Evolutionary conservation across 306 rosid species (phyloP), one percentile per base, ranked within the genome.

Genomic region (Canavalia ensiformis): DNA sequence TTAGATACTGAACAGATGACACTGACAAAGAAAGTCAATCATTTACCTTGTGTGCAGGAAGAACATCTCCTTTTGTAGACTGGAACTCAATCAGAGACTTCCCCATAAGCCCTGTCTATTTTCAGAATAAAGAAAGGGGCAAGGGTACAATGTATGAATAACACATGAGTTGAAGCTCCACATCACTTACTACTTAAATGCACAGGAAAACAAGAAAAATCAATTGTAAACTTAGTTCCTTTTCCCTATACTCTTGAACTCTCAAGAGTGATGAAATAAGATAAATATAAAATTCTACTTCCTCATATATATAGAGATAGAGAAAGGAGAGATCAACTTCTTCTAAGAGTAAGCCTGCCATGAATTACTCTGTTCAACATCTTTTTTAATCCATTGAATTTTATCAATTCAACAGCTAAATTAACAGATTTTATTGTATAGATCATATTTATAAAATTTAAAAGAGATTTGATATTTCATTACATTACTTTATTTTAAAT

Each of bases 41-140:
- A 35, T 72, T 88, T 72, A 95, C 99, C 98, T 89, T 95, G 89
- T 95, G 99, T 50, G 98, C 90, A 74, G 99, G 99, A 89, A 95
- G 99, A 83, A 93, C 96, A 13, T 95, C 98, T 64, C 91, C 95
- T 89, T 90, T 93, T 63, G 91, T 93, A 6, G 98, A 93, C 70
- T 90, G 96, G 67, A 95, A 86, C 80, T 95, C 99, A 8, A 95
- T 88, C 80, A 95, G 89, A 60, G 94, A 90, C 87, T 95, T 93
- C 34, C 99, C 99, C 99, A 95, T 95, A 30, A 95, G 92, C 57
- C 98, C 99, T 66, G 96, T 80, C 99, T 95, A 83, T 71, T 69
- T 51, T 78, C 90, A 83, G 34, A 86, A 71, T n/a, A 70, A 84
- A 66, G 37, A 72, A 56, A 30, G 59, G 37, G 9, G 59, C 30